Conservation (phyloP, 176 grass and related monocot species). For the Urochloa ruziziensis region DNA sequence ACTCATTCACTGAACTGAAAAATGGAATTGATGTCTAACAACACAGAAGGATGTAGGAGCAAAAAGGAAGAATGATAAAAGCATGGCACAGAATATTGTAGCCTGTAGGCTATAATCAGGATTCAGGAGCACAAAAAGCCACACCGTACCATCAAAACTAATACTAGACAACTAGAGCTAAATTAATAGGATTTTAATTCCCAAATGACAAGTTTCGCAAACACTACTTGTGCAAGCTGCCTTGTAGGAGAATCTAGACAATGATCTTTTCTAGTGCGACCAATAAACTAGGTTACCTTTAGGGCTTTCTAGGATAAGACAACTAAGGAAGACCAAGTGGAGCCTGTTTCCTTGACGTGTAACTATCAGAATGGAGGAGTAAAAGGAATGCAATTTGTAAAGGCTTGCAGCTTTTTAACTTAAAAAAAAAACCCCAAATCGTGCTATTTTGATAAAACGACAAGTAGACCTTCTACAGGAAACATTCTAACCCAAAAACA, state of each 20-base stretch:
- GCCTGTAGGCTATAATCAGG: constrained; percentile 9
- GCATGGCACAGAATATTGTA: background rate
- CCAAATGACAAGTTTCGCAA: constrained; percentile 21
- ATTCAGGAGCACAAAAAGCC: constrained; percentile 10
- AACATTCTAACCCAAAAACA: background rate
- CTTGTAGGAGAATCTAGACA: constrained; percentile 35
- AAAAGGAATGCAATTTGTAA: constrained; percentile 25
- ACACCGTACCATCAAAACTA: background rate
- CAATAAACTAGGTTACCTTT: constrained; percentile 20
- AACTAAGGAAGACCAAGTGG: constrained; percentile 31
- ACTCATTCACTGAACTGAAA: background rate
- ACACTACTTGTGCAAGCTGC: background rate
- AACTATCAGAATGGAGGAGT: constrained; percentile 5
- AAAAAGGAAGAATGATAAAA: constrained; percentile 21
- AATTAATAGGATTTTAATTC: constrained; percentile 21
- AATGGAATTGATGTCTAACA: background rate
- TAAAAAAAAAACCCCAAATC: background rate
- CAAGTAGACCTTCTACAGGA: background rate
- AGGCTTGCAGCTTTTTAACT: background rate
- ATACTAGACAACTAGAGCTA: constrained; percentile 29
- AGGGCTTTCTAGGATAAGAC: constrained; percentile 39
- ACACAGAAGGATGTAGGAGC: constrained; percentile 12
- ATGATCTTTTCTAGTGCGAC: constrained; percentile 2
- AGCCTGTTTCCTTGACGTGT: constrained; percentile 24
- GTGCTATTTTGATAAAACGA: background rate